Conservation (phyloP, 495 filamentous ascomycete species). For the Sabuloglossum arenarium region DNA sequence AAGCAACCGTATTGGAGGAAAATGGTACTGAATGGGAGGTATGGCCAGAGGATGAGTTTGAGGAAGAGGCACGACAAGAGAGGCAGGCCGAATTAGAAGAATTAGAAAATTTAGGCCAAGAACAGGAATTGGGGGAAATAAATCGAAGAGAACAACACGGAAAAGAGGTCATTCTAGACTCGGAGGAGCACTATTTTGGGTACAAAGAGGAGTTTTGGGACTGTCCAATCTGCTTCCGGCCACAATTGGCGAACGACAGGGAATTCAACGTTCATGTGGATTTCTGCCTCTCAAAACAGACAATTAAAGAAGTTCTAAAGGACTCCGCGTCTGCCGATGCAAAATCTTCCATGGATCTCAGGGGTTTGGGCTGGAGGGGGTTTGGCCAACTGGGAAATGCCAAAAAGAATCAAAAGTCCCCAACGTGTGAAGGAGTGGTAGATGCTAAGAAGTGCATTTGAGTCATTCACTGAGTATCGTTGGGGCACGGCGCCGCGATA, state of each 20-base stretch:
- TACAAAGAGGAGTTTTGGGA: slow-evolving; percentile 38
- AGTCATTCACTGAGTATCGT: not conserved
- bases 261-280: slow-evolving; percentile 89
- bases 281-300: slow-evolving; percentile 66
- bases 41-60: slow-evolving; percentile 49
- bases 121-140: slow-evolving; percentile 18
- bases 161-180: slow-evolving; percentile 28
- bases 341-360: not conserved
- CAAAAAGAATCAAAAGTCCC: not conserved
- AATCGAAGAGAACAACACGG: slow-evolving; percentile 19
- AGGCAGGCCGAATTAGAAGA: slow-evolving; percentile 40
- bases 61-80: slow-evolving; percentile 41
- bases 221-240: slow-evolving; percentile 66
- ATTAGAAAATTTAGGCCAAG: slow-evolving; percentile 41
- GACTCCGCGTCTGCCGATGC: slow-evolving; percentile 11
- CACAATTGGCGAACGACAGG: slow-evolving; percentile 53
- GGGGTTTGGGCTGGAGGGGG: not conserved
- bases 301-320: slow-evolving; percentile 64
- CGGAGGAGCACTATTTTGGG: slow-evolving; percentile 14
- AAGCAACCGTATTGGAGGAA: slow-evolving; percentile 8
- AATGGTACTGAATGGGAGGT: slow-evolving; percentile 37
- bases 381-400: not conserved
- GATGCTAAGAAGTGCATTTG: not conserved
- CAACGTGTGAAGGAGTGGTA: not conserved
- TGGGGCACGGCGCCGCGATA: not conserved